A percentile compares a stretch with the other conserved stretches of the same genome.
These are phyloP conservation scores for Penicillium freii DNA, from an alignment of 2,329 filamentous ascomycete species.

Conservation along the genomic window DNA sequence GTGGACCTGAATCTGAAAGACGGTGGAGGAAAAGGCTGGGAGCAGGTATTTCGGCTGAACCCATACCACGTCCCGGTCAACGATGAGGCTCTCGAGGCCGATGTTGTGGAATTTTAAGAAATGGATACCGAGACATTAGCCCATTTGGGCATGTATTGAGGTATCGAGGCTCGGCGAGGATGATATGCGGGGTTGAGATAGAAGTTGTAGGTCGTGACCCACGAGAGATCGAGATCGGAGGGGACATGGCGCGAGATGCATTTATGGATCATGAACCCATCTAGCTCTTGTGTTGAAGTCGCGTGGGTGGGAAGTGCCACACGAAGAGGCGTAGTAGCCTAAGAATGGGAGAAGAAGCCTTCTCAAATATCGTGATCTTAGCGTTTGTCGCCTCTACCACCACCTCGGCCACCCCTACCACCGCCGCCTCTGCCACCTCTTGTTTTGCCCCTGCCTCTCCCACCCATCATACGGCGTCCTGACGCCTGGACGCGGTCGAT, in stretches of 20 bases:
- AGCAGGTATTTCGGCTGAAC: constrained; percentile 52
- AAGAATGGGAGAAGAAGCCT: background rate
- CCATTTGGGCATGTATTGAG: constrained; percentile 55
- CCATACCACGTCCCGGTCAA: constrained; percentile 49
- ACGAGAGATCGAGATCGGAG: background rate
- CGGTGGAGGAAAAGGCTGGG: constrained; percentile 52
- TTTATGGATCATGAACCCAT: background rate
- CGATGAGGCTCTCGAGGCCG: constrained; percentile 36
- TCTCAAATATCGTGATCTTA: background rate
- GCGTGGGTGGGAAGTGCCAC: background rate
- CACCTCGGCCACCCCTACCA: constrained; percentile 15
- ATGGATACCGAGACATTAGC: constrained; percentile 54
- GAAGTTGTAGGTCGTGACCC: constrained; percentile 53
- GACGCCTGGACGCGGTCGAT: constrained; percentile 43
- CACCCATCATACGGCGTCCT: constrained; percentile 12
- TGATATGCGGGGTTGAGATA: constrained; percentile 59
- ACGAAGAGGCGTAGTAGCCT: background rate
- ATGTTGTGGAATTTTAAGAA: constrained; percentile 51
- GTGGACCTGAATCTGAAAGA: constrained; percentile 52
- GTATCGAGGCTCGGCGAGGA: constrained; percentile 49
- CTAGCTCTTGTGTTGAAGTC: background rate
- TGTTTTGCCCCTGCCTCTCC: constrained; percentile 25
- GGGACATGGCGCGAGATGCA: background rate
- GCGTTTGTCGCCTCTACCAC: constrained; percentile 14
- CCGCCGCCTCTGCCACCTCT: constrained; percentile 19